phyloP scores from a whole-genome alignment of 1,284 basidiomycete genomes.

The Inonotus hispidus region DNA sequence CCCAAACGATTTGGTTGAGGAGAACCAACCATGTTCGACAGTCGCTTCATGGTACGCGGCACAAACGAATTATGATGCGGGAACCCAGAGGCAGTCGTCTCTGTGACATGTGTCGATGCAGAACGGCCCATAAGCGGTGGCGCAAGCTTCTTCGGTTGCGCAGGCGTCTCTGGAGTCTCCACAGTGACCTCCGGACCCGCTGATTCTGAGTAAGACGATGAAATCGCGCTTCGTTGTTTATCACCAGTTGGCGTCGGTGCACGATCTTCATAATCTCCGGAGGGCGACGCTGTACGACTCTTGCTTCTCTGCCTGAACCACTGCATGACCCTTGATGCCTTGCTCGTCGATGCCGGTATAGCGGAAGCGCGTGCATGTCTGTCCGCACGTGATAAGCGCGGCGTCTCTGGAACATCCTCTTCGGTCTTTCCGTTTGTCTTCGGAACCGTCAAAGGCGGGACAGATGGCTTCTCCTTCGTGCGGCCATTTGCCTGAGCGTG shows the following conservation, averaged over 20 bases:
- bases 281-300: slow-evolving; percentile 29
- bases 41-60: slow-evolving; percentile 11
- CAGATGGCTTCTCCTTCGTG: slow-evolving; percentile 11
- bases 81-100: slow-evolving; percentile 1
- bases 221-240: slow-evolving; percentile 5
- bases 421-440: background rate
- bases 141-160: background rate
- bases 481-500: slow-evolving; percentile 1
- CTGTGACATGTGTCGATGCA: slow-evolving; percentile 4
- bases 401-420: slow-evolving; percentile 18
- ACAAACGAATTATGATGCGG: slow-evolving; percentile 5
- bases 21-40: slow-evolving; percentile 13
- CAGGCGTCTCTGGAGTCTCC: background rate
- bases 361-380: slow-evolving; percentile 26
- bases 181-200: background rate
- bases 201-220: background rate
- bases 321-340: slow-evolving; percentile 74
- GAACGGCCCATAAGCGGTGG: slow-evolving; percentile 5
- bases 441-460: background rate
- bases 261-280: slow-evolving; percentile 29
- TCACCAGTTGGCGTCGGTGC: slow-evolving; percentile 21
- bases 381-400: slow-evolving; percentile 21
- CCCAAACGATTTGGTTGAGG: slow-evolving; percentile 10
- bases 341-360: slow-evolving; percentile 64
- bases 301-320: slow-evolving; percentile 75